Conservation (phyloP, 371 early-diverging fungal genomes). For the Zancudomyces culisetae region DNA sequence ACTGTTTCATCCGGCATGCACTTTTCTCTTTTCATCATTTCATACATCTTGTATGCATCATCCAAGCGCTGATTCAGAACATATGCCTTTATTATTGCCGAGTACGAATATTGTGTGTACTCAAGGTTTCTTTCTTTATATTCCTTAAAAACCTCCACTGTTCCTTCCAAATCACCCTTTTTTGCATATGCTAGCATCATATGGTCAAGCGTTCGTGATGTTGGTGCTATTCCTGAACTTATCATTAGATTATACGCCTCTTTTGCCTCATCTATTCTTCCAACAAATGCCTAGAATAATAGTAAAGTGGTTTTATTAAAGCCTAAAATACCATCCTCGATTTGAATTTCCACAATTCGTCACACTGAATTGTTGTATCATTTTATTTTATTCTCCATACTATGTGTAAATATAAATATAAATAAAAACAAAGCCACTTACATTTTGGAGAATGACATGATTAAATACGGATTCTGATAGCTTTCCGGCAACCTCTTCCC, state of each 20-base stretch:
- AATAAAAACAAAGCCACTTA: background rate
- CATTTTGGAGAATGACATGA: background rate
- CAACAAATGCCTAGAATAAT: slow-evolving; percentile 10
- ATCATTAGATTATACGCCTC: slow-evolving; percentile 45
- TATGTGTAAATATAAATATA: background rate
- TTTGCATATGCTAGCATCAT: slow-evolving; percentile 66
- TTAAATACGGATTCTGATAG: slow-evolving; percentile 2
- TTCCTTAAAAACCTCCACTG: slow-evolving; percentile 31
- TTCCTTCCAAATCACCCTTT: slow-evolving; percentile 35
- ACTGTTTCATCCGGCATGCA: slow-evolving; percentile 36
- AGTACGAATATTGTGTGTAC: slow-evolving; percentile 34
- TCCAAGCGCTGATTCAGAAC: slow-evolving; percentile 31
- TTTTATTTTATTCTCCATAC: no score
- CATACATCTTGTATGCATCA: slow-evolving; percentile 53
- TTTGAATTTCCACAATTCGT: no score
- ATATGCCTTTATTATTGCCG: slow-evolving; percentile 51
- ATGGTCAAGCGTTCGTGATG: slow-evolving; percentile 42
- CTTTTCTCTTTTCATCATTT: slow-evolving; percentile 38
- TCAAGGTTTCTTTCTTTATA: slow-evolving; percentile 24
- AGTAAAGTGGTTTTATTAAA: no score
- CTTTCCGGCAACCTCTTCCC: slow-evolving; percentile 2
- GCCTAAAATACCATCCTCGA: no score
- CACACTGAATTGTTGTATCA: no score
- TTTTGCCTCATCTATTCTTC: slow-evolving; percentile 45
- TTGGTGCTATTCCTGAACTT: slow-evolving; percentile 38